These are phyloP conservation scores for Aspergillus sp. DNA, from an alignment of 2,329 filamentous ascomycete genomes.

Conservation along the genomic window DNA sequence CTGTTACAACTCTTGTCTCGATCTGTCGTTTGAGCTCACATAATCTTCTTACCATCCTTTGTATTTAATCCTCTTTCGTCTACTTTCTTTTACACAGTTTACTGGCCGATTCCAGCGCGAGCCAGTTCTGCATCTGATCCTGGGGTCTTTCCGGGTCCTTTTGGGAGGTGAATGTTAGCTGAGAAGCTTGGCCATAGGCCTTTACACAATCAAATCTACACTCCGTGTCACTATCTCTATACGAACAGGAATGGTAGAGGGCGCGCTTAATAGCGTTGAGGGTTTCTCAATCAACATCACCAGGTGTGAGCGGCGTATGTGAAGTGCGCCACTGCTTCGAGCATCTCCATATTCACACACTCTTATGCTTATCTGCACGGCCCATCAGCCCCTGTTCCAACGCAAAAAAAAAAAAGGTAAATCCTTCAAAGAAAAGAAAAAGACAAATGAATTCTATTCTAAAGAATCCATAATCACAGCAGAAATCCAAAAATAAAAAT, in stretches of 20 bases:
- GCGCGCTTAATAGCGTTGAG: not conserved
- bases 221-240: conserved; percentile 14
- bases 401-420: not conserved
- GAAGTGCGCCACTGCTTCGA: not conserved
- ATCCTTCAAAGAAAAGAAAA: not conserved
- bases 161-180: conserved; percentile 19
- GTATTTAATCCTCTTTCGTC: conserved; percentile 17
- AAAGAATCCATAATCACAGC: too few relatives aligned
- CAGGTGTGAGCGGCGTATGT: not conserved
- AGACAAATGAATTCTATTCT: not conserved
- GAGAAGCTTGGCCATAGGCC: conserved; percentile 16
- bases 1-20: conserved; percentile 22
- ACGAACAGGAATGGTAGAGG: not conserved
- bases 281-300: not conserved
- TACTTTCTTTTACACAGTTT: conserved; percentile 20
- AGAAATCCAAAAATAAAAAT: conserved; percentile 37
- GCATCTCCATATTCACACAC: conserved; percentile 5
- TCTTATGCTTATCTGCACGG: not conserved
- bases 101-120: conserved; percentile 14
- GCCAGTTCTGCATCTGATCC: conserved; percentile 12
- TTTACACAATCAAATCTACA: conserved; percentile 23
- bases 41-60: conserved; percentile 12
- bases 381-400: not conserved
- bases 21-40: conserved; percentile 18
- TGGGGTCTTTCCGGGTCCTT: conserved; percentile 1